Conservation (phyloP, 2,329 filamentous ascomycete species). For the Cercospora citrullina region DNA sequence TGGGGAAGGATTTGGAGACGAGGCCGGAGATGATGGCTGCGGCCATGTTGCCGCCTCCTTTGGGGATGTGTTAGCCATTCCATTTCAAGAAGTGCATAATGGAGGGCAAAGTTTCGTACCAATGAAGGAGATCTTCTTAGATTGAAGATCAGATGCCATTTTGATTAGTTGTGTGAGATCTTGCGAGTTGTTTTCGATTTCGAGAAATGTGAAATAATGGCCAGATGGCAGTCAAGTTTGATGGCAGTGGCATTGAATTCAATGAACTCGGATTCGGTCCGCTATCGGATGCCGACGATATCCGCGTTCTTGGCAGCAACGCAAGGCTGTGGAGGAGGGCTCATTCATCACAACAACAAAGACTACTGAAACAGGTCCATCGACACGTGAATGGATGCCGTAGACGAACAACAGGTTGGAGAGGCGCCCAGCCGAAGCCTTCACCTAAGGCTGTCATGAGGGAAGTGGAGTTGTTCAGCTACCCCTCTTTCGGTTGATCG, state of each 20-base stretch:
- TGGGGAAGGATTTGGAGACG: slow-evolving; percentile 27
- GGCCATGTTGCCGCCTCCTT: slow-evolving; percentile 36
- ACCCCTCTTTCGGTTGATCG: slow-evolving; percentile 7
- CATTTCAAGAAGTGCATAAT: no score
- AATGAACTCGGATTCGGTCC: slow-evolving; percentile 3
- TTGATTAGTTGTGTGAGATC: neutral
- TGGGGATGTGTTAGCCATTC: slow-evolving; percentile 1
- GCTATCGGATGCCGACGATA: slow-evolving; percentile 8
- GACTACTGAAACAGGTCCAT: neutral
- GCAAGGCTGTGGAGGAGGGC: neutral
- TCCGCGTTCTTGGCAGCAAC: slow-evolving; percentile 1
- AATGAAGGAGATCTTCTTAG: slow-evolving; percentile 32
- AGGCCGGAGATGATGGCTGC: slow-evolving; percentile 35
- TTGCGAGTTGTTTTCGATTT: neutral
- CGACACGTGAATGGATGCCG: neutral
- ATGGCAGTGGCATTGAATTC: slow-evolving; percentile 8
- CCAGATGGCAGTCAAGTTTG: slow-evolving; percentile 7
- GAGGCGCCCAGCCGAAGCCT: neutral
- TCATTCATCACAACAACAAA: neutral
- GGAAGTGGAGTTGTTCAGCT: neutral
- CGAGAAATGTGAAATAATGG: neutral
- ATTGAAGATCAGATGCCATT: slow-evolving; percentile 21
- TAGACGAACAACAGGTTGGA: neutral
- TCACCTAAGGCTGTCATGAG: neutral
- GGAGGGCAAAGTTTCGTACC: slow-evolving; percentile 14